These are phyloP conservation scores for Neonectria neomacrospora DNA, from an alignment of 2,329 filamentous ascomycete genomes.

Conservation along the genomic window DNA sequence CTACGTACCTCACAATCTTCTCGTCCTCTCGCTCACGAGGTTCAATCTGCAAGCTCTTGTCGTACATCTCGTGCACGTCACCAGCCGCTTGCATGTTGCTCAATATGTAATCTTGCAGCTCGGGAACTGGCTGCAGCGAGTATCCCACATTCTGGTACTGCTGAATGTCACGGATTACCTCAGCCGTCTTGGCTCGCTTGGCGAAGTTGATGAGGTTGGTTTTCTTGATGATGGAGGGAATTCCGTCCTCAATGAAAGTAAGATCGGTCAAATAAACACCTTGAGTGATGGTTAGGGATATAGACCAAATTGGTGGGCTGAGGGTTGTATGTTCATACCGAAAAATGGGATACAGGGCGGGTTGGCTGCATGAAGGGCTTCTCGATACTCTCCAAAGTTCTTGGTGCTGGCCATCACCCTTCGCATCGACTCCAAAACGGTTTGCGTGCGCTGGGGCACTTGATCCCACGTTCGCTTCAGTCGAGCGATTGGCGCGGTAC, in stretches of 20 bases:
- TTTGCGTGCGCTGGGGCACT: conserved; percentile 85
- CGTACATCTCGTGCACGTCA: conserved; percentile 99
- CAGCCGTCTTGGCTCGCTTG: conserved; percentile 96
- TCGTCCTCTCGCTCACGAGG: conserved; percentile 97
- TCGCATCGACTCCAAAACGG: conserved; percentile 88
- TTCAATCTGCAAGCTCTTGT: conserved; percentile 92
- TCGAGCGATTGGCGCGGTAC: conserved; percentile 93
- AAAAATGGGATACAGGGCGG: conserved; percentile 99
- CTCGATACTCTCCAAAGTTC: conserved; percentile 97
- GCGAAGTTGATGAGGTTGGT: conserved; percentile 98
- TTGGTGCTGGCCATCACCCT: conserved; percentile 96
- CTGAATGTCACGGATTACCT: conserved; percentile 98
- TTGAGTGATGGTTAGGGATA: conserved; percentile 48
- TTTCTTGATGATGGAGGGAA: conserved; percentile 95
- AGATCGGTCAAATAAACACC: conserved; percentile 97
- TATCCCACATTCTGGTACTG: conserved; percentile 99
- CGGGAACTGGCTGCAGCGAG: conserved; percentile 85
- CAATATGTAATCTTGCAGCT: conserved; percentile 96
- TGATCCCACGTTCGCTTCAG: conserved; percentile 94
- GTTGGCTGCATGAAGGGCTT: conserved; percentile 90
- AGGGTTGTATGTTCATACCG: conserved; percentile 64
- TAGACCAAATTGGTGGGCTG: not conserved
- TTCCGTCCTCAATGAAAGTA: conserved; percentile 98
- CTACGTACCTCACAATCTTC: conserved; percentile 94
- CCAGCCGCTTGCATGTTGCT: conserved; percentile 95